These are phyloP conservation scores for Tetraselmis striata DNA, from an alignment of 139 green algal species.

Conservation along the genomic window DNA sequence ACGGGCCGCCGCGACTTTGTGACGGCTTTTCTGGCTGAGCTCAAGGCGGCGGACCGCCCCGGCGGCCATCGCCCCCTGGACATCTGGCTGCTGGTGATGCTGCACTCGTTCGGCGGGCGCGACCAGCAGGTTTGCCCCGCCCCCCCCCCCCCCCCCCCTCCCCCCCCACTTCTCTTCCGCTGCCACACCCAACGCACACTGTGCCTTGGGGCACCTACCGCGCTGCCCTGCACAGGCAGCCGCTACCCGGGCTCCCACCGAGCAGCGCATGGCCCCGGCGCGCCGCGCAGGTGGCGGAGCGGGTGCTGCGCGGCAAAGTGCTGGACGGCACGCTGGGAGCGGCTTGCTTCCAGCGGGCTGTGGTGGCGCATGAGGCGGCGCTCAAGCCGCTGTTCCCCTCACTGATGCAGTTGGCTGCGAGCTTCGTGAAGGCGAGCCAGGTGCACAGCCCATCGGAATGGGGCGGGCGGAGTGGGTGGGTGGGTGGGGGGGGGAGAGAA, in stretches of 20 bases:
- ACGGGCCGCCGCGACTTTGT: not conserved
- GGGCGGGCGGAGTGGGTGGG: too few relatives aligned
- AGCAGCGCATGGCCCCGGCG: too few relatives aligned
- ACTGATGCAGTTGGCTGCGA: not conserved
- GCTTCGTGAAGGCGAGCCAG: not conserved
- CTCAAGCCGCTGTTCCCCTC: not conserved
- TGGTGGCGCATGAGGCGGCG: not conserved
- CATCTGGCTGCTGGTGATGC: conserved; percentile 30
- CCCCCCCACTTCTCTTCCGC: too few relatives aligned
- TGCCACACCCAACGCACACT: not conserved
- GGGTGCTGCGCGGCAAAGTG: not conserved
- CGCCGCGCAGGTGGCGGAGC: not conserved
- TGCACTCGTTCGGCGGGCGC: not conserved
- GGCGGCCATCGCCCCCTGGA: conserved; percentile 15
- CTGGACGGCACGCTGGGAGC: not conserved
- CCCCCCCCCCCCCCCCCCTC: too few relatives aligned
- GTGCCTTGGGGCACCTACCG: too few relatives aligned
- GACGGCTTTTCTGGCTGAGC: not conserved
- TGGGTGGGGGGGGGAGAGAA: too few relatives aligned
- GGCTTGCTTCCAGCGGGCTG: not conserved
- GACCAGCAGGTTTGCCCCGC: not conserved
- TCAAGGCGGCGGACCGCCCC: not conserved
- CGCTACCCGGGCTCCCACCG: too few relatives aligned
- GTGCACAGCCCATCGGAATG: too few relatives aligned
- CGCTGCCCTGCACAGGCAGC: too few relatives aligned